These are phyloP conservation scores for Telopea speciosissima DNA, from an alignment of 177 flowering plant species.

Conservation along the genomic window DNA sequence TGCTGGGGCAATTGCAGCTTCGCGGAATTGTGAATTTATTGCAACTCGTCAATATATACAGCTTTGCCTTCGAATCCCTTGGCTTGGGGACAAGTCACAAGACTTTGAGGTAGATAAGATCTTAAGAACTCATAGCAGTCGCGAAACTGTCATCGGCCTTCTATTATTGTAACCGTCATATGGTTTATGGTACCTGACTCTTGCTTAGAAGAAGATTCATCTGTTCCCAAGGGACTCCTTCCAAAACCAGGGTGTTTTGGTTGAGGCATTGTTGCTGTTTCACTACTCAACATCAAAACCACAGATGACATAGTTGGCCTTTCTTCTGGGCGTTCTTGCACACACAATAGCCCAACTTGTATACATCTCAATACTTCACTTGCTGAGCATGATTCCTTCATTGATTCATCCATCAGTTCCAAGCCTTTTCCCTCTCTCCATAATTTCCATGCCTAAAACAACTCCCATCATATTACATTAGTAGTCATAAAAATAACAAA, in stretches of 20 bases:
- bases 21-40: too few species aligned
- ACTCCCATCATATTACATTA: neutral
- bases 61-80: too few species aligned
- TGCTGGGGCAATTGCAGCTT: too few species aligned
- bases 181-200: constrained; percentile 7
- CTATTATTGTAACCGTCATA: constrained; percentile 4
- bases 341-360: constrained; percentile 38
- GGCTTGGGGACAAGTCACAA: too few species aligned
- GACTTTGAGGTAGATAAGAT: too few species aligned
- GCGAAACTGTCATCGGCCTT: constrained; percentile 7
- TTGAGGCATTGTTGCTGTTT: constrained; percentile 18
- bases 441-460: constrained; percentile 30
- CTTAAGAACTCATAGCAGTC: too few species aligned
- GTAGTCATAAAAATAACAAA: neutral
- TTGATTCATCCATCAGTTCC: constrained; percentile 25
- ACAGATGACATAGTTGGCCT: constrained; percentile 45
- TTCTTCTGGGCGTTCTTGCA: constrained; percentile 29
- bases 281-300: constrained; percentile 38
- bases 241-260: constrained; percentile 37
- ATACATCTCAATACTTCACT: constrained; percentile 26
- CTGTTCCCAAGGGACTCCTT: constrained; percentile 1
- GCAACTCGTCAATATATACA: too few species aligned
- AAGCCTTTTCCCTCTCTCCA: constrained; percentile 21
- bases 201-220: constrained; percentile 13
- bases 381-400: constrained; percentile 3